phyloP scores from a whole-genome alignment of 371 early-diverging fungal genomes.

The Apophysomyces elegans region DNA sequence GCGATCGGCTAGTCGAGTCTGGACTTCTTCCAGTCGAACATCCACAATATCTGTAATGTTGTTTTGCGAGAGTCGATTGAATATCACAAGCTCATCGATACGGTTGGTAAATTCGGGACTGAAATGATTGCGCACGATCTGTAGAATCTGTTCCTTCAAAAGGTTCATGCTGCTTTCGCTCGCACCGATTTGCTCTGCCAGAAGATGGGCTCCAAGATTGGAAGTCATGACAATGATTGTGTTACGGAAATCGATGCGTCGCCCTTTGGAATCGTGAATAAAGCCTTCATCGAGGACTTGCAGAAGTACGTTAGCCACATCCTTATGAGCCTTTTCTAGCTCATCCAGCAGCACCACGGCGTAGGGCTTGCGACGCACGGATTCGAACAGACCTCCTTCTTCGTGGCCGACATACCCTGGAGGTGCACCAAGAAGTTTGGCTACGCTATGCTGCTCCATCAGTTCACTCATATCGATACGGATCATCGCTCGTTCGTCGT shows the following conservation, averaged over 20 bases:
- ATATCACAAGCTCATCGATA: constrained; percentile 87
- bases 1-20: constrained; percentile 74
- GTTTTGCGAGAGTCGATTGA: constrained; percentile 77
- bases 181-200: constrained; percentile 38
- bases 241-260: constrained; percentile 88
- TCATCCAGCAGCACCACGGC: constrained; percentile 91
- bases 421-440: constrained; percentile 90
- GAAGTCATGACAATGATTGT: constrained; percentile 95
- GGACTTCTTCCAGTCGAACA: constrained; percentile 79
- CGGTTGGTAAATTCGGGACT: constrained; percentile 93
- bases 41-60: constrained; percentile 83
- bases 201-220: constrained; percentile 72
- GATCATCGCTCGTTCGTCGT: constrained; percentile 82
- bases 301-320: constrained; percentile 77
- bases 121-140: constrained; percentile 80
- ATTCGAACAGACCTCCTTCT: constrained; percentile 89
- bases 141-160: constrained; percentile 64
- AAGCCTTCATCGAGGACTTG: constrained; percentile 94
- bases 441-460: constrained; percentile 81
- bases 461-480: constrained; percentile 95
- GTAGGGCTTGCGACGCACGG: constrained; percentile 89
- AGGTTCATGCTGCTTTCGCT: constrained; percentile 38
- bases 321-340: constrained; percentile 90
- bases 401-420: constrained; percentile 91
- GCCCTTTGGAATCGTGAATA: constrained; percentile 86